Evolutionary conservation across 768 basidiomycete species (phyloP), one percentile per base, ranked within the genome.

Genomic region (Leccinum barrowsii): DNA sequence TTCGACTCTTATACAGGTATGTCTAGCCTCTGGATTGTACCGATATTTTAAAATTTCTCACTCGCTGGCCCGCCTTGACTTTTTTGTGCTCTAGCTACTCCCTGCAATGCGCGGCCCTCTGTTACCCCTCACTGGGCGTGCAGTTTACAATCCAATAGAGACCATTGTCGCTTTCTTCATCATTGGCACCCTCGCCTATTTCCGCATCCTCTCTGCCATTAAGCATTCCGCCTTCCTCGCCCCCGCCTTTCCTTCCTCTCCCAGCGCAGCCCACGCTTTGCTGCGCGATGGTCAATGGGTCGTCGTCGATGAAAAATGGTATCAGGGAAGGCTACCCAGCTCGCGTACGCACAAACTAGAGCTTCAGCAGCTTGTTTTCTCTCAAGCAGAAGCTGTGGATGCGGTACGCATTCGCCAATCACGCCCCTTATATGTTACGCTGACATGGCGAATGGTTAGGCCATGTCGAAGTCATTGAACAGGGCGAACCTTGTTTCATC

Each of bases 141-240:
- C 89, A 1, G 87, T 87, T 15, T 85, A 85, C 71, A 85, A 79
- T 5, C 90, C 90, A 51, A 90, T 92, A 62, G 95, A 98, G 69
- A 89, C 90, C 7, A 93, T 97, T 62, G 94, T 97, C 57, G 84
- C 86, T 71, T 89, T 92, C 78, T 92, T 87, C 72, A 85, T 94
- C 67, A 72, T 95, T 59, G 89, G 90, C 21, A 98, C 97, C 1
- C 82, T 98, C 53, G 90, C 92, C 50, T 98, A 98, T 74, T 97
- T 98, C 73, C 94, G 96, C 68, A 81, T 97, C 64, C 83, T 99
- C 59, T 84, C 84, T 56, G 90, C 90, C 54, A 90, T 98, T 69
- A 94, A 95, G 67, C 86, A 94, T 67, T 92, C 90, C 0, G 81
- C 90, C 22, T 88, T 94, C 74, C 82, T 94, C 55, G 84, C 85